phyloP scores from a whole-genome alignment of 2,329 filamentous ascomycete genomes.

The Aspergillus oerlinghausenensis region DNA sequence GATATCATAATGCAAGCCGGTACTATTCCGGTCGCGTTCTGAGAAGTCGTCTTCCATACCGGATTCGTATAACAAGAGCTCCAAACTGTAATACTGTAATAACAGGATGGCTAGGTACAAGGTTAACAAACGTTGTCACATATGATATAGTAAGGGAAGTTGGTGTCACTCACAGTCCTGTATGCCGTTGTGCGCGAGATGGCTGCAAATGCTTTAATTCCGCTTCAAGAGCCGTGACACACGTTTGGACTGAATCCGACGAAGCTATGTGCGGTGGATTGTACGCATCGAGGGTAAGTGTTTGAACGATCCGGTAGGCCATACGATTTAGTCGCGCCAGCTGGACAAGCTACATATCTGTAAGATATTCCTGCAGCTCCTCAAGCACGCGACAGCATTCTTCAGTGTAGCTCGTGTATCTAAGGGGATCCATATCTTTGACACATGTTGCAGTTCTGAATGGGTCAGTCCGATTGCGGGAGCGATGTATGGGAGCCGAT shows the following conservation, averaged over 20 bases:
- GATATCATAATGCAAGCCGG: slow-evolving; percentile 29
- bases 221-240: slow-evolving; percentile 43
- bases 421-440: slow-evolving; percentile 45
- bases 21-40: slow-evolving; percentile 32
- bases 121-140: background rate
- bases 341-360: slow-evolving; percentile 45
- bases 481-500: slow-evolving; percentile 1
- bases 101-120: slow-evolving; percentile 16
- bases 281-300: slow-evolving; percentile 16
- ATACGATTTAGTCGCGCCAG: slow-evolving; percentile 50
- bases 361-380: slow-evolving; percentile 41
- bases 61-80: slow-evolving; percentile 23
- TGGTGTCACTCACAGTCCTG: slow-evolving; percentile 4
- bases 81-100: slow-evolving; percentile 23
- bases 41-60: slow-evolving; percentile 34
- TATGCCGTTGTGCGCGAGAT: slow-evolving; percentile 2
- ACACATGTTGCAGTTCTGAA: slow-evolving; percentile 27
- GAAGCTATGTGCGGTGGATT: slow-evolving; percentile 4
- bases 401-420: slow-evolving; percentile 51
- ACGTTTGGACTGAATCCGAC: slow-evolving; percentile 18
- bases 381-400: slow-evolving; percentile 48
- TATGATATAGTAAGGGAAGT: too few relatives aligned
- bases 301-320: slow-evolving; percentile 46
- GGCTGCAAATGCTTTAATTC: slow-evolving; percentile 30
- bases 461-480: background rate